phyloP scores from a whole-genome alignment of 2,329 filamentous ascomycete species.

The Colletotrichum endophyticum region DNA sequence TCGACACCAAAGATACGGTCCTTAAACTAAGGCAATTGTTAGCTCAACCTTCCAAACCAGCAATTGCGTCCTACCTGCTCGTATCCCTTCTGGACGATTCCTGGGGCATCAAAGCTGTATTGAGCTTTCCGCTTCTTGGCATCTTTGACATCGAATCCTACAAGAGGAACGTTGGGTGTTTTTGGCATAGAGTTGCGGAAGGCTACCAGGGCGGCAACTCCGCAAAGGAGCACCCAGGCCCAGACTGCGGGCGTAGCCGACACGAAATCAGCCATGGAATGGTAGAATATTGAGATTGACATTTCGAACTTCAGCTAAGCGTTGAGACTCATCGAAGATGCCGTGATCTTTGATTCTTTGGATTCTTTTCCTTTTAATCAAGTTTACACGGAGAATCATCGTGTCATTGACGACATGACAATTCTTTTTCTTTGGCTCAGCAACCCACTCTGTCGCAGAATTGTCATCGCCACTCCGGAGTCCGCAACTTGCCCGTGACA shows the following conservation, averaged over 20 bases:
- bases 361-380: not conserved
- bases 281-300: not conserved
- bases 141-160: not conserved
- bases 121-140: not conserved
- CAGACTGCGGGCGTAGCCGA: not conserved
- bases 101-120: not conserved
- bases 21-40: not conserved
- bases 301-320: not conserved
- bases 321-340: not conserved
- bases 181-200: not conserved
- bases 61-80: not conserved
- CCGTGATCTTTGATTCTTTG: not conserved
- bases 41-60: not conserved
- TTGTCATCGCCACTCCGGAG: not conserved
- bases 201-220: not conserved
- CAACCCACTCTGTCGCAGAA: not conserved
- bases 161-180: not conserved
- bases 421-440: not conserved
- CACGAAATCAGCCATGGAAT: not conserved
- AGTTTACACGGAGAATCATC: not conserved
- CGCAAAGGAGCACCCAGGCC: not conserved
- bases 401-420: not conserved
- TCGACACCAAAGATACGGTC: not conserved
- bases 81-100: not conserved
- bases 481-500: not conserved